Evolutionary conservation across 2,329 filamentous ascomycete genomes (phyloP), one percentile per base, ranked within the genome.

Genomic region (Arthrobotrys entomopaga): DNA sequence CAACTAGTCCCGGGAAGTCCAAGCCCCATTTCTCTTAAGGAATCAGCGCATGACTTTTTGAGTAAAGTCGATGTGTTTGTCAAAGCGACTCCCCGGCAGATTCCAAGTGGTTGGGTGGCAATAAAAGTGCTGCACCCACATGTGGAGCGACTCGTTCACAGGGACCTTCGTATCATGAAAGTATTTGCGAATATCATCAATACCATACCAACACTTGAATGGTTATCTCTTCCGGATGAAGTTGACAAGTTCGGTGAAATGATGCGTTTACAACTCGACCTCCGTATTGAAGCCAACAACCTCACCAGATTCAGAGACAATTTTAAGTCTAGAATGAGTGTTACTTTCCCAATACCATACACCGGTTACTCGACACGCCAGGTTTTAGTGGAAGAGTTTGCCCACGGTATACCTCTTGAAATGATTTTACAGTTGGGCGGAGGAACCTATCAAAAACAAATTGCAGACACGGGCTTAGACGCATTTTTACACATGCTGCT

Each of bases 281-380:
- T 99, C 40, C 90, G 95, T 60, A 98, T 98, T 74, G 95, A 99
- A 81, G 90, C 93, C 0, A 90, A 93, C 42, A 99, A 99, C 79
- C 84, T 99, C 2, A 89, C 89, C 20, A 88, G 90, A 13, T 98
- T 99, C 84, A 89, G 95, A 60, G 89, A 90, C 78, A 92, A 97
- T 80, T 99, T 99, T 84, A 91, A 90, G 78, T 87, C 92, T 70
- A 87, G 95, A 50, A 91, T 91, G 1, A 97, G 94, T 0, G 93
- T 93, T n/a, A 97, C 91, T 89, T 99, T 99, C 80, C 95, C 95
- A 0, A 97, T 92, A 79, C 93, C 95, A 0, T 97, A 98, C 81
- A 87, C 90, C 6, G 91, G 95, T 69, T 97, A 96, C 80, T 96
- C 92, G 0, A 97, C 95, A 0, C 89, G 95, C 40, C 91, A 94